Percentiles rank a stretch among this genome's conserved stretches.
phyloP scores from a whole-genome alignment of 179 eudicot genomes.

The Heliamphora pulchella region DNA sequence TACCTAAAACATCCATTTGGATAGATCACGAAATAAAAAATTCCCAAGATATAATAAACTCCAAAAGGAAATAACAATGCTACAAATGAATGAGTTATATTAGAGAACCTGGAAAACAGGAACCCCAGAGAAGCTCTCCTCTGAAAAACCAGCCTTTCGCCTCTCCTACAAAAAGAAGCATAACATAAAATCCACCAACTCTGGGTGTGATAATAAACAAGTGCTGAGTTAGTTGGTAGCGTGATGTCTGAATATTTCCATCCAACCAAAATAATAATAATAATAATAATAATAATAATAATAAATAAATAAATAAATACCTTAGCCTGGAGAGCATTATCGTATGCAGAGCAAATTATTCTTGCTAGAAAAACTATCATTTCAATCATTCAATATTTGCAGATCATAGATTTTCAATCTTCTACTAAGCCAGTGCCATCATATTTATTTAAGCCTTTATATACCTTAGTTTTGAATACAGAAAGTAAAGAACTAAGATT shows the following conservation, averaged over 20 bases:
- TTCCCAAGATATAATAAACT: too few species aligned
- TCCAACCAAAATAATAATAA: not conserved
- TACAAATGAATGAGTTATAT: not conserved
- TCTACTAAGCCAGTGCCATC: not conserved
- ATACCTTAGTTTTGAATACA: not conserved
- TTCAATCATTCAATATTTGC: not conserved
- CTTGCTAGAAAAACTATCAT: not conserved
- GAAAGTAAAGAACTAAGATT: not conserved
- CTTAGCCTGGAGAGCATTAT: not conserved
- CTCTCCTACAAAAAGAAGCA: constrained; percentile 39
- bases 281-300: too few species aligned
- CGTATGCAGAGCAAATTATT: not conserved
- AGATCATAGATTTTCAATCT: not conserved
- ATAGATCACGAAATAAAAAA: not conserved
- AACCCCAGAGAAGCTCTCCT: constrained; percentile 56
- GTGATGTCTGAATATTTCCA: not conserved
- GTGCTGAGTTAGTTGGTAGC: not conserved
- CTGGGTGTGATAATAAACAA: not conserved
- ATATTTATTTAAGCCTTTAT: not conserved
- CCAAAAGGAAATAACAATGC: not conserved
- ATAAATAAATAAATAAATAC: not conserved
- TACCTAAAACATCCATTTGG: not conserved
- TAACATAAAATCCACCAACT: not conserved
- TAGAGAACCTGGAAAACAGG: constrained; percentile 82
- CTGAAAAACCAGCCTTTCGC: constrained; percentile 38